These are phyloP conservation scores for Metschnikowia reukaufii DNA, from an alignment of 805 yeast species.

Conservation along the genomic window DNA sequence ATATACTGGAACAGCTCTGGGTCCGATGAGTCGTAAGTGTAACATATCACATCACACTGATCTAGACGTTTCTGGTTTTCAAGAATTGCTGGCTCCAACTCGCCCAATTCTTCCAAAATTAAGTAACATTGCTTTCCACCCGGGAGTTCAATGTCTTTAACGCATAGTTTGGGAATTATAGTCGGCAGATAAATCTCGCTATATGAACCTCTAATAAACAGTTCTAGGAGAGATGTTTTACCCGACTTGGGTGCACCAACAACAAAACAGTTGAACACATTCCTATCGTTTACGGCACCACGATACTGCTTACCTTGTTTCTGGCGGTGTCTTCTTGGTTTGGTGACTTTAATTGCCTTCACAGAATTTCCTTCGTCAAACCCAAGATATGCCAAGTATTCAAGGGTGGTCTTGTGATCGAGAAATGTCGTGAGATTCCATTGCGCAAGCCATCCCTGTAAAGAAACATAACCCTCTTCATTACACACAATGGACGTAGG, in stretches of 20 bases:
- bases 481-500: constrained; percentile 88
- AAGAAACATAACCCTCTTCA: constrained; percentile 83
- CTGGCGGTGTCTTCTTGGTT: constrained; percentile 70
- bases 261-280: constrained; percentile 87
- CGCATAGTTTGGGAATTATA: constrained; percentile 75
- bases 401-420: constrained; percentile 80
- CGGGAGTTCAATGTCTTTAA: constrained; percentile 86
- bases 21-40: constrained; percentile 90
- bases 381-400: constrained; percentile 87
- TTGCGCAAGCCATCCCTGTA: constrained; percentile 98
- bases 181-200: constrained; percentile 79
- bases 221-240: constrained; percentile 78
- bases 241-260: constrained; percentile 87
- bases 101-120: constrained; percentile 88
- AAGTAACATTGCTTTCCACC: constrained; percentile 96
- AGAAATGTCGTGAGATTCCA: constrained; percentile 96
- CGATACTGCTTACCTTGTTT: constrained; percentile 64
- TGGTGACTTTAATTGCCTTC: constrained; percentile 71
- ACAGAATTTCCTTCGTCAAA: constrained; percentile 54
- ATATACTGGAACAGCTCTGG: constrained; percentile 90
- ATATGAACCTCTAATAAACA: constrained; percentile 73
- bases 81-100: constrained; percentile 75
- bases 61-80: constrained; percentile 68
- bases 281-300: constrained; percentile 72
- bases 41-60: constrained; percentile 88